Base-by-base conservation (phyloP, 1,284 basidiomycete genomes). In the Tranzscheliella williamsii region DNA sequence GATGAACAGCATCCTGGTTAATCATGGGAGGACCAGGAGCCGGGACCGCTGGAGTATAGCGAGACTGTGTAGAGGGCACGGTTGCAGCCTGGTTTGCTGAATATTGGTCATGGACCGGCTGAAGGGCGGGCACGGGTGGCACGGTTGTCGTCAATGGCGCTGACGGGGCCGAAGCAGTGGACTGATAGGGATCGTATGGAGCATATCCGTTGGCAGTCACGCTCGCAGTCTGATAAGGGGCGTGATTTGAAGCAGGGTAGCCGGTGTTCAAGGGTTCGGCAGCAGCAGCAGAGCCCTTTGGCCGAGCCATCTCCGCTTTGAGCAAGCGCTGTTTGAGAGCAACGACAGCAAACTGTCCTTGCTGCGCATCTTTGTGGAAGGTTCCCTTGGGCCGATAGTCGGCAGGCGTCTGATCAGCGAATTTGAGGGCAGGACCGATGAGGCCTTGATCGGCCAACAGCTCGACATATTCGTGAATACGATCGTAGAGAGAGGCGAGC, bases 391-490 rank as follows among this genome's bases (percentile, higher is more conserved):
- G 66, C 7, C 84, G 83, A 79, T 95, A 97, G 51, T 87, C 87
- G 13, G 80, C 72, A 2, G 95, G 94, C 1, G 87, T 91, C 67
- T 90, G 82, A 72, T 86, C 84, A 70, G 95, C 80, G 79, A 90
- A 95, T 44, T 83, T 82, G 29, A 88, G 84, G 0, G 92, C 94
- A 47, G 92, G 86, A 60, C 86, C 84, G 40, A 94, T 81, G 23
- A 95, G 83, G 34, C 93, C 93, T 75, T 98, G 94, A 0, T 88
- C 85, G 8, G 90, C 89, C 24, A 98, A 83, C 50, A 96, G 80
- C 68, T 95, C 90, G 11, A 94, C 91, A 73, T 98, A 98, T 80
- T 97, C 94, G 73, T 89, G 87, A 81, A 95, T 96, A 24, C 88
- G 85, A 76, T 96, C 92, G 78, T 98, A 97, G 36, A 98, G 80